A percentile compares a stretch with the other conserved stretches of the same genome.
These are phyloP conservation scores for Saccharomyces eubayanus DNA, from an alignment of 805 yeast genomes.

Conservation along the genomic window DNA sequence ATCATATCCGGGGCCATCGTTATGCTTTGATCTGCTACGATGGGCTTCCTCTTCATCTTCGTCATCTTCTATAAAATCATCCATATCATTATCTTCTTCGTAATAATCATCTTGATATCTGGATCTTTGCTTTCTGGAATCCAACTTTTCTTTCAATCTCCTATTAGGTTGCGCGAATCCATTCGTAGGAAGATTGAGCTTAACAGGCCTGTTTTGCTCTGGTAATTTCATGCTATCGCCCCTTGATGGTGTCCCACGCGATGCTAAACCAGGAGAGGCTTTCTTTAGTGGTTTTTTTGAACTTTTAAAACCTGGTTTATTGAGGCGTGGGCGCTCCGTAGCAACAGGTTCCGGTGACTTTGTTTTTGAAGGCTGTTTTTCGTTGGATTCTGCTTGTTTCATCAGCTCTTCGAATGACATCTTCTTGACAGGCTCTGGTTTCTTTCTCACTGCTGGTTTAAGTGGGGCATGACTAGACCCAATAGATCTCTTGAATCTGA, in stretches of 20 bases:
- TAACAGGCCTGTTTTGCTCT: slow-evolving; percentile 5
- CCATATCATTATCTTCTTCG: slow-evolving; percentile 17
- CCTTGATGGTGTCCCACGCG: neutral
- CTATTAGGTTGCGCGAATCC: slow-evolving; percentile 50
- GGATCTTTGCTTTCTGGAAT: slow-evolving; percentile 21
- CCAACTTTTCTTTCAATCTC: slow-evolving; percentile 41
- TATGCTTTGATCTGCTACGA: slow-evolving; percentile 8
- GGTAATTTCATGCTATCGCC: neutral
- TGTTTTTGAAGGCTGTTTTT: slow-evolving; percentile 5
- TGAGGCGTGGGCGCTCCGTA: slow-evolving; percentile 1
- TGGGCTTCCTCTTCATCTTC: slow-evolving; percentile 49
- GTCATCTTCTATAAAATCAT: slow-evolving; percentile 32
- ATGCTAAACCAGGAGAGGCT: neutral
- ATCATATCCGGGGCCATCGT: slow-evolving; percentile 46
- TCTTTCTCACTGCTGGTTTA: slow-evolving; percentile 3
- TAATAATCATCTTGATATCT: slow-evolving; percentile 1
- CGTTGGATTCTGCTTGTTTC: slow-evolving; percentile 45
- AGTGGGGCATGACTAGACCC: slow-evolving; percentile 5
- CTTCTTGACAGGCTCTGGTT: slow-evolving; percentile 32
- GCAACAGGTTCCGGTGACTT: neutral
- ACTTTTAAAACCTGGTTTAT: slow-evolving; percentile 15
- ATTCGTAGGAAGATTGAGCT: slow-evolving; percentile 10
- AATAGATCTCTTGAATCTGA: slow-evolving; percentile 19
- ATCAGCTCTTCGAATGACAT: slow-evolving; percentile 48
- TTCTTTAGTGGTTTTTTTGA: neutral